Evolutionary conservation across 2,329 filamentous ascomycete species (phyloP).

Genomic region (Phyllosticta citrichinensis): DNA sequence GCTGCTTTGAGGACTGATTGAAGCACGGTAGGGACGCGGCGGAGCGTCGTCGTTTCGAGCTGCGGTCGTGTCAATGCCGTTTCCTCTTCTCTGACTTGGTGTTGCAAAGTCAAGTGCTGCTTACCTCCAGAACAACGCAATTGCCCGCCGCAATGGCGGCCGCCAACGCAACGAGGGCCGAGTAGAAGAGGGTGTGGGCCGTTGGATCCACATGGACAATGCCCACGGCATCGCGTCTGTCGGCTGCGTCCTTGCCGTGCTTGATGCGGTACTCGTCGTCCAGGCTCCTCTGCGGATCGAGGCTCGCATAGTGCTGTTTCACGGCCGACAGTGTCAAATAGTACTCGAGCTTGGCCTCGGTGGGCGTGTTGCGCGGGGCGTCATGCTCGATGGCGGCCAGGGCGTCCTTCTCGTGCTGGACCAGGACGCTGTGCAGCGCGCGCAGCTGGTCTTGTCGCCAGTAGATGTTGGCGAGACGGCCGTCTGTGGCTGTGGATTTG

Average conservation of each 20-base stretch:
- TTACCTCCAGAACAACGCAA: constrained; percentile 41
- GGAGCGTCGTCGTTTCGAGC: constrained; percentile 31
- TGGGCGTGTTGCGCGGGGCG: constrained; percentile 19
- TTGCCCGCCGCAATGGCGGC: constrained; percentile 43
- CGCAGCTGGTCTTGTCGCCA: constrained; percentile 39
- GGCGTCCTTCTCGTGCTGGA: constrained; percentile 26
- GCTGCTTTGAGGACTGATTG: constrained; percentile 29
- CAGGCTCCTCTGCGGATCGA: constrained; percentile 30
- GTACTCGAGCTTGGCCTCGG: constrained; percentile 34
- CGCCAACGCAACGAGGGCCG: constrained; percentile 33
- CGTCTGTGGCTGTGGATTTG: constrained; percentile 35
- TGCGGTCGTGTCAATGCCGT: constrained; percentile 12
- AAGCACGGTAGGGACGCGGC: constrained; percentile 26
- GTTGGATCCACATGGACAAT: constrained; percentile 41
- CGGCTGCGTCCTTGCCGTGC: constrained; percentile 28
- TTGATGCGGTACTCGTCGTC: constrained; percentile 35
- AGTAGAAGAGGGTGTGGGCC: constrained; percentile 40
- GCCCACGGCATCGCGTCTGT: constrained; percentile 27
- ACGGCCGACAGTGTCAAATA: constrained; percentile 31
- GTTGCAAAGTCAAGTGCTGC: background rate
- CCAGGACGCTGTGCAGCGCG: constrained; percentile 31
- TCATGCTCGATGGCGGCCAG: constrained; percentile 34
- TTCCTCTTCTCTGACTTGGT: background rate
- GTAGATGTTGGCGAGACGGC: constrained; percentile 35
- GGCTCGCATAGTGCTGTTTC: constrained; percentile 28